Evolutionary conservation across 2,329 filamentous ascomycete genomes (phyloP), one percentile per base, ranked within the genome.

Genomic region (Trichoderma sp.): DNA sequence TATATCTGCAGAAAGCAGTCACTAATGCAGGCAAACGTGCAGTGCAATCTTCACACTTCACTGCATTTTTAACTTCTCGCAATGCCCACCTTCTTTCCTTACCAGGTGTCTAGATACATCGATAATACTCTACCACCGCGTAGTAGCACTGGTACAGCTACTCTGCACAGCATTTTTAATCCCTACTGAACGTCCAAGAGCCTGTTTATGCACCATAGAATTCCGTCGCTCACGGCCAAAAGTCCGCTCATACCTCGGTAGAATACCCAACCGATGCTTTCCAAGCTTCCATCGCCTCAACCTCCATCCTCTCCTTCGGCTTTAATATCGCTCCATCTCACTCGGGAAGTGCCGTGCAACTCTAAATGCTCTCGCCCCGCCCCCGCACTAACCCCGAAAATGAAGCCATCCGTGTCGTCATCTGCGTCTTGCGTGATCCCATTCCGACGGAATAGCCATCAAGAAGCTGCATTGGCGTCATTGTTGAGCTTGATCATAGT

Each of bases 321-420:
- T 43, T 30, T 64, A 55, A 55, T 18, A 43, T 24, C 5, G 14
- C 21, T 21, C n/a, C n/a, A 49, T 49, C 46, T 49, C 46, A 49
- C n/a, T 24, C 46, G 46, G 46, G 46, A 49, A 24, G 39, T 24
- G 46, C 46, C 21, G 18, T 2, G n/a, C 46, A 49, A 49, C 46
- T 24, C 18, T 49, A 43, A 18, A 49, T 49, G 13, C 46, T 26
- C 18, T 7, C 11, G 51, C 61, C 61, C 63, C 63, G 37, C 63
- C 63, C 34, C 54, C 28, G 26, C 51, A 18, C 39, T n/a, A 43
- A 28, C 6, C 10, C 59, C 51, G 28, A 43, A 43, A 49, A 49
- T 49, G 39, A 43, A 43, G 39, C 39, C 39, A 43, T 13, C 46
- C 13, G 30, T 66, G 54, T 66, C 64, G 64, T 66, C 64, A 66